Percentiles rank a stretch among this genome's conserved stretches.
These are phyloP conservation scores for Chrysoporthe deuterocubensis DNA, from an alignment of 2,329 filamentous ascomycete species.

Conservation along the genomic window DNA sequence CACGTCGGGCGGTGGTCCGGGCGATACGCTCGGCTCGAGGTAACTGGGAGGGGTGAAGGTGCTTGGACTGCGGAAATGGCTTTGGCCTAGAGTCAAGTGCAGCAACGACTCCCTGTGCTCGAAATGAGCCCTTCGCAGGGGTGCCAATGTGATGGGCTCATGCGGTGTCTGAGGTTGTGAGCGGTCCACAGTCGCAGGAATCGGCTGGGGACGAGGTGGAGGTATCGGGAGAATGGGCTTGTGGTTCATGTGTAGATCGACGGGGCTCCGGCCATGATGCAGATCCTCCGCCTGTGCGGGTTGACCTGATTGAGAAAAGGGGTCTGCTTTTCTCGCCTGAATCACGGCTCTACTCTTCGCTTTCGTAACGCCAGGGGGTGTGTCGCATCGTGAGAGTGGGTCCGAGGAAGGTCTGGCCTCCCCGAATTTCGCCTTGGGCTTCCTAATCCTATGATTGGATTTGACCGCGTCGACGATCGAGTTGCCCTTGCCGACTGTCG, in stretches of 20 bases:
- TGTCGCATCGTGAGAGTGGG: slow-evolving; percentile 12
- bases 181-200: neutral
- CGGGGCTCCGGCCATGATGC: slow-evolving; percentile 1
- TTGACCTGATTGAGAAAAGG: neutral
- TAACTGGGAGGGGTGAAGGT: slow-evolving; percentile 11
- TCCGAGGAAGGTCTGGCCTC: slow-evolving; percentile 10
- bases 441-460: slow-evolving; percentile 50
- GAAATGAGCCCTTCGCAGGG: neutral
- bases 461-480: slow-evolving; percentile 60
- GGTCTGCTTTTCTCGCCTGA: slow-evolving; percentile 16
- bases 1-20: slow-evolving; percentile 25
- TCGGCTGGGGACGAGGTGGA: slow-evolving; percentile 8
- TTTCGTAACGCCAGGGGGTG: slow-evolving; percentile 5
- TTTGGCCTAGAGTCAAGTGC: slow-evolving; percentile 4
- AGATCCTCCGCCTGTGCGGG: neutral
- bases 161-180: neutral
- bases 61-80: neutral
- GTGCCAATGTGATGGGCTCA: slow-evolving; percentile 7
- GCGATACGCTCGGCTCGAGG: slow-evolving; percentile 23
- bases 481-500: slow-evolving; percentile 25
- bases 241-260: neutral
- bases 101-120: slow-evolving; percentile 7
- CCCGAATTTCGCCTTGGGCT: slow-evolving; percentile 47
- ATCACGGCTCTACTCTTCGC: slow-evolving; percentile 5
- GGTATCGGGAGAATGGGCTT: slow-evolving; percentile 10